Conservation (phyloP, 106 monocot species). For the Narthecium ossifragum region DNA sequence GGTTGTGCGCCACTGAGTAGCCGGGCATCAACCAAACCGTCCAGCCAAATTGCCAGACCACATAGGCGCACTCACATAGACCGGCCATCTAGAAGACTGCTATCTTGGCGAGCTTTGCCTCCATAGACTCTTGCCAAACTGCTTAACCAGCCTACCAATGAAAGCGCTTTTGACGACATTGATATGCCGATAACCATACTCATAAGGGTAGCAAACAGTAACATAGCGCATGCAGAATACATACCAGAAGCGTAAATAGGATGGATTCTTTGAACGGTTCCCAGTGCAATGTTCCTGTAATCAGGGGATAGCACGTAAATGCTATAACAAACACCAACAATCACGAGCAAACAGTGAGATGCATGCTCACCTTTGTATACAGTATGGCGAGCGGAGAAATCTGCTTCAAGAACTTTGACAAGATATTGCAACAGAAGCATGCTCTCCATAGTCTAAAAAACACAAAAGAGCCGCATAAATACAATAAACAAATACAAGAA, state of each 20-base stretch:
- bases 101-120: no score
- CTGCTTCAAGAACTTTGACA: constrained; percentile 54
- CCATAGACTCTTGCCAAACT: no score
- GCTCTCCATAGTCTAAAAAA: constrained; percentile 40
- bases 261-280: constrained; percentile 60
- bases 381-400: constrained; percentile 52
- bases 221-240: no score
- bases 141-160: no score
- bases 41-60: no score
- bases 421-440: constrained; percentile 73
- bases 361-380: constrained; percentile 76
- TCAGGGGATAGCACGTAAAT: neutral
- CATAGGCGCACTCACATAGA: no score
- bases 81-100: no score
- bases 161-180: no score
- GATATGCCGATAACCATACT: no score
- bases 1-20: no score
- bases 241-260: constrained; percentile 70
- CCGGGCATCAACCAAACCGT: no score
- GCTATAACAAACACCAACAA: neutral
- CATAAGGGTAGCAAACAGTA: no score
- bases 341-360: constrained; percentile 3
- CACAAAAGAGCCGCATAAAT: neutral
- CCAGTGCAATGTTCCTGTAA: constrained; percentile 65
- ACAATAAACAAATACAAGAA: constrained; percentile 1